phyloP scores from a whole-genome alignment of 1,284 basidiomycete species.

The Sanghuangporus baumii region DNA sequence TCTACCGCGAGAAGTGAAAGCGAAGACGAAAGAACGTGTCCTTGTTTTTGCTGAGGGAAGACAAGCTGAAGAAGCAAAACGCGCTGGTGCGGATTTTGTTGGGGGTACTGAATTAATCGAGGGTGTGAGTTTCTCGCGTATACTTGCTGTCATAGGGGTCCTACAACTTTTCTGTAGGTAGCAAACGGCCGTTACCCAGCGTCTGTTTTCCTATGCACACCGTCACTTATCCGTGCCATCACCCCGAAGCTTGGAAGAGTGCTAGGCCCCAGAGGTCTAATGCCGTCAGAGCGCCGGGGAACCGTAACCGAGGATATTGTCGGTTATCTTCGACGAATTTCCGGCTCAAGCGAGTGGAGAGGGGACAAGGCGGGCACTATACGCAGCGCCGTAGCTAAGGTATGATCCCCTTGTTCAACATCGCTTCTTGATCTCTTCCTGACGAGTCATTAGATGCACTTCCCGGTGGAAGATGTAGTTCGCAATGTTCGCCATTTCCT shows the following conservation, averaged over 20 bases:
- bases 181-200: conserved; percentile 61
- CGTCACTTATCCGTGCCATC: conserved; percentile 74
- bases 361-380: conserved; percentile 87
- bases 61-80: conserved; percentile 70
- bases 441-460: conserved; percentile 52
- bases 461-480: conserved; percentile 69
- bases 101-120: conserved; percentile 83
- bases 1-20: conserved; percentile 71
- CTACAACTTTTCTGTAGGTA: conserved; percentile 39
- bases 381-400: conserved; percentile 71
- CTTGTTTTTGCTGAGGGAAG: conserved; percentile 85
- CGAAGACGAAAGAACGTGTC: conserved; percentile 64
- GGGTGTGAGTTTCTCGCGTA: conserved; percentile 46
- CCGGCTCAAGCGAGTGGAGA: conserved; percentile 88
- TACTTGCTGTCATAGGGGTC: conserved; percentile 5
- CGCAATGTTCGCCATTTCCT: conserved; percentile 81
- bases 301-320: conserved; percentile 88
- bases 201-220: conserved; percentile 83
- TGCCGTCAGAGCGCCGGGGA: conserved; percentile 92
- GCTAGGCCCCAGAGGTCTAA: conserved; percentile 90
- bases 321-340: conserved; percentile 74
- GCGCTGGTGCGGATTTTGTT: conserved; percentile 80
- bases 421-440: background rate
- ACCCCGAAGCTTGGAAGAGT: conserved; percentile 81
- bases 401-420: conserved; percentile 26